Evolutionary conservation across 2,329 filamentous ascomycete species (phyloP).

Genomic region (Cordyceps fumosorosea): DNA sequence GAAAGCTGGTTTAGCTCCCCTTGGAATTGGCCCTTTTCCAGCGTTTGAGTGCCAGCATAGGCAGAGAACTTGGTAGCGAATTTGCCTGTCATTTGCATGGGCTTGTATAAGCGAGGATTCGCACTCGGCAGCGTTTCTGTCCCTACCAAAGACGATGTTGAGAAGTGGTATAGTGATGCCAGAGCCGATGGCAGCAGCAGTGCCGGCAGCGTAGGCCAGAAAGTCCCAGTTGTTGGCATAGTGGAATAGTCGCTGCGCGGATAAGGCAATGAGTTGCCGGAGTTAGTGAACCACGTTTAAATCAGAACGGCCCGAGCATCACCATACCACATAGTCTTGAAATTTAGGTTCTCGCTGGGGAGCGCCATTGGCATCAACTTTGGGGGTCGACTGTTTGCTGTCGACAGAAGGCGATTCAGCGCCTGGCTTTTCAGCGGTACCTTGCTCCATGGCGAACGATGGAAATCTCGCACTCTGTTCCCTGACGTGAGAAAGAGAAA

Average conservation of each 20-base stretch:
- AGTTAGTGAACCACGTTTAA: not conserved
- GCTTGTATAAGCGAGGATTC: not conserved
- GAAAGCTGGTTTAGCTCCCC: not conserved
- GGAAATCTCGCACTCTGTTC: not conserved
- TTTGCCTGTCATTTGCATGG: conserved; percentile 35
- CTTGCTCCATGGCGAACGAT: not conserved
- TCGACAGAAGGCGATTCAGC: not conserved
- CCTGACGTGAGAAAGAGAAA: not conserved
- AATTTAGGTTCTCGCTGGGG: conserved; percentile 36
- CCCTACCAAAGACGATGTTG: conserved; percentile 50
- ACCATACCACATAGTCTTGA: conserved; percentile 32
- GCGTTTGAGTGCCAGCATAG: not conserved
- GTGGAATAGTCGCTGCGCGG: conserved; percentile 40
- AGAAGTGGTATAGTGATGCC: conserved; percentile 52
- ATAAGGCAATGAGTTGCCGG: no score
- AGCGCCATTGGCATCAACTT: not conserved
- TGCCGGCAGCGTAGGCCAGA: conserved; percentile 33
- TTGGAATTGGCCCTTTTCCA: not conserved
- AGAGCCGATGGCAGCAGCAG: conserved; percentile 44
- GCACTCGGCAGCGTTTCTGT: not conserved
- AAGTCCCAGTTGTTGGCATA: conserved; percentile 51
- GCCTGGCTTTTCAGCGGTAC: not conserved
- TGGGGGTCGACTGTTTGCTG: not conserved
- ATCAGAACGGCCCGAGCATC: no score
- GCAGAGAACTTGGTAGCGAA: conserved; percentile 34